Evolutionary conservation across 768 basidiomycete genomes (phyloP), one percentile per base, ranked within the genome.

Genomic region (Rhodosporidiobolus sp.): DNA sequence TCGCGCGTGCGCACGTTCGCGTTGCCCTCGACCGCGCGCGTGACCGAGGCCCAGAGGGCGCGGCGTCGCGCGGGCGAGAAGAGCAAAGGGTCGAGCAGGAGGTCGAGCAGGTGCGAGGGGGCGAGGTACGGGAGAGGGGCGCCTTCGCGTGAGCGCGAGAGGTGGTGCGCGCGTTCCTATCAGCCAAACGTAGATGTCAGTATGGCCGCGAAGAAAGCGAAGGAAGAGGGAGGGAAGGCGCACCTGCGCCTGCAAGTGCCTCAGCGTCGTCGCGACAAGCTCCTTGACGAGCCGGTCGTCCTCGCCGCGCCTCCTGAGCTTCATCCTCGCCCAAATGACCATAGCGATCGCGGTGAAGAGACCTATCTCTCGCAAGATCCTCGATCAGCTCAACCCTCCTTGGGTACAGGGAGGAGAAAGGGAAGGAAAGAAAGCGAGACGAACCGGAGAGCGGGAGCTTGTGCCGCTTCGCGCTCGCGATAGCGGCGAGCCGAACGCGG

Each of bases 1-100:
- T 92, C 83, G 79, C 89, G 90, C 43, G 87, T 88, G 72, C 91
- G 86, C 54, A 96, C 90, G 81, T 96, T 96, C 43, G 91, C 86
- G 82, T 96, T 96, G 65, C 88, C 87, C 81, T 94, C 93, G 7
- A 96, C 92, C 61, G 93, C 83, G 64, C 85, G 86, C 80, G 92
- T 91, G 60, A 96, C 93, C 75, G 86, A 85, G 69, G 87, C 84
- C 94, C 94, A 96, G 56, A 96, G 77, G 69, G 85, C 85, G 69
- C 91, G 84, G 45, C 82, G 83, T 11, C 59, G 56, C 32, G 85
- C 78, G 50, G 90, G 85, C 35, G 90, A 90, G 38, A 43, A 43
- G 80, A 89, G 90, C 77, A 92, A 89, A 70, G 90, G 87, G 77
- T 90, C 88, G 45, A 96, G 82, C 53, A 95, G 85, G 65, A 90